phyloP scores from a whole-genome alignment of 2,329 filamentous ascomycete species.

The Botrytis fragariae region DNA sequence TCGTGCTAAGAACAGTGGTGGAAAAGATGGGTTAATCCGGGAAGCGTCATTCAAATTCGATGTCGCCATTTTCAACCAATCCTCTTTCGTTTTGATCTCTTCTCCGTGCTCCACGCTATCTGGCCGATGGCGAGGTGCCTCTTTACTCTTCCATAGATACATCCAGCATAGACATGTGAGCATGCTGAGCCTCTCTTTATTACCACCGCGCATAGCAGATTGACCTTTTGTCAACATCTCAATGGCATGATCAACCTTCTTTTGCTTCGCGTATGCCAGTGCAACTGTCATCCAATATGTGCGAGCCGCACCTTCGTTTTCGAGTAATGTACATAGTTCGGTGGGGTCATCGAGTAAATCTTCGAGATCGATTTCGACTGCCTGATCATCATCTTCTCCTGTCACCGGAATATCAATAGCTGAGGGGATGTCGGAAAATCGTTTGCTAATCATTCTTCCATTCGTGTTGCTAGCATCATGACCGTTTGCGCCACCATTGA shows the following conservation, averaged over 20 bases:
- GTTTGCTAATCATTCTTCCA: slow-evolving; percentile 39
- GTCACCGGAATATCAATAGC: slow-evolving; percentile 66
- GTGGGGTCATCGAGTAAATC: slow-evolving; percentile 90
- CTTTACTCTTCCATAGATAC: slow-evolving; percentile 66
- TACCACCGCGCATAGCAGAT: slow-evolving; percentile 55
- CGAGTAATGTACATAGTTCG: slow-evolving; percentile 89
- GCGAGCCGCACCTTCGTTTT: slow-evolving; percentile 88
- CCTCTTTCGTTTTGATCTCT: slow-evolving; percentile 86
- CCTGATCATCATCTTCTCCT: slow-evolving; percentile 62
- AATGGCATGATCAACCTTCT: slow-evolving; percentile 81
- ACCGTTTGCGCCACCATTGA: slow-evolving; percentile 34
- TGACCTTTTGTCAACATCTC: slow-evolving; percentile 68
- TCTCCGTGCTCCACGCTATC: slow-evolving; percentile 60
- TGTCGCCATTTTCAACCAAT: slow-evolving; percentile 88
- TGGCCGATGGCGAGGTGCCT: slow-evolving; percentile 62
- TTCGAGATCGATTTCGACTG: slow-evolving; percentile 89
- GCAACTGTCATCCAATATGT: slow-evolving; percentile 98
- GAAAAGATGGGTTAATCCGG: slow-evolving; percentile 86
- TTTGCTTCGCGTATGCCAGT: slow-evolving; percentile 92
- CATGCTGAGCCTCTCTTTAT: slow-evolving; percentile 65
- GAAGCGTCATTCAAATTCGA: slow-evolving; percentile 92
- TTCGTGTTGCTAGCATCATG: slow-evolving; percentile 24
- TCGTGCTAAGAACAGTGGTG: slow-evolving; percentile 85
- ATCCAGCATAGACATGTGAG: slow-evolving; percentile 69
- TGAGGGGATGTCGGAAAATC: slow-evolving; percentile 63